Evolutionary conservation across 2,329 filamentous ascomycete genomes (phyloP), one percentile per base, ranked within the genome.

Genomic region (Xenosphaeropsis pyriputrescens): DNA sequence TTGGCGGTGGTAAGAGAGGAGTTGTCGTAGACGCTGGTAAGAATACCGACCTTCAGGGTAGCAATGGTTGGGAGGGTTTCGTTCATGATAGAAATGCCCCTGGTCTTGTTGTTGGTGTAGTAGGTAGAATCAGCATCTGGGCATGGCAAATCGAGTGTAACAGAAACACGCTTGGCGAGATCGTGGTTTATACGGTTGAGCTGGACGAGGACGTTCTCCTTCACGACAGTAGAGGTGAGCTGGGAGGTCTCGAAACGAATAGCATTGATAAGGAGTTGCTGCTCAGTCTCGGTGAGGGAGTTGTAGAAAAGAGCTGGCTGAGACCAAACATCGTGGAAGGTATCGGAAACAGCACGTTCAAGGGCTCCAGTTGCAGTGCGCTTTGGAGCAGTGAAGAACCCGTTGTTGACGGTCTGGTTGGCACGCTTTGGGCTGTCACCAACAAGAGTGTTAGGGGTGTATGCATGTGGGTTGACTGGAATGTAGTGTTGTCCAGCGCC

Each of bases 221-320:
- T 75, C 13, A 85, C 72, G 2, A 64, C 50, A 0, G 57, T 46
- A 32, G 71, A 75, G 46, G 64, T 59, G 26, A 85, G 48, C 12
- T 79, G 68, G 16, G 72, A 67, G 0, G 67, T 68, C 58, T 85
- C 80, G 54, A 85, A 84, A 18, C 79, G 75, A 39, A 85, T 73
- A 0, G 77, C 79, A 53, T 85, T 79, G 58, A 85, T 66, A 30
- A 85, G 56, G 50, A 82, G 77, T 50, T 85, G 79, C 53, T 82
- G 71, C 57, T 85, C 79, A 0, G 65, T 64, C 2, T 67, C 62
- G 2, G 67, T 62, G 36, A 85, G 62, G 0, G 77, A 83, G 65
- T 85, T 85, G 66, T 71, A 84, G 60, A 85, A 84, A 11, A 85
- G 64, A 1, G 79, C 70, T 0, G 78, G 71, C 52, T 85, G 80